phyloP scores from a whole-genome alignment of 257 asterid genomes.

The Gentiana dahurica region DNA sequence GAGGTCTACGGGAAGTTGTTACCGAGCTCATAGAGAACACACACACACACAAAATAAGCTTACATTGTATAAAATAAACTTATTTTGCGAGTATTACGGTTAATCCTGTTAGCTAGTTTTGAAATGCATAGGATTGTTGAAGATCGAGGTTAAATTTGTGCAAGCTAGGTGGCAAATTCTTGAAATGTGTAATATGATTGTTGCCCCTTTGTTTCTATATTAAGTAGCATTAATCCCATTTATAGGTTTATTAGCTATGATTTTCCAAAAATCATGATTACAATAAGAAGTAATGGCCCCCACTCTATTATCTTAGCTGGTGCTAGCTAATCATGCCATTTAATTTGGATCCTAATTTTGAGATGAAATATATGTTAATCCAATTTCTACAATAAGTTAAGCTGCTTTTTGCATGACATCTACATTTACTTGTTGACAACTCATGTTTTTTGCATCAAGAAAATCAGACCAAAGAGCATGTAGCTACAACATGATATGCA shows the following conservation, averaged over 20 bases:
- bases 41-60: too few relatives aligned
- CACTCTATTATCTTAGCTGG: slow-evolving; percentile 2
- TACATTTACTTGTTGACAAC: too few relatives aligned
- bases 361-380: not conserved
- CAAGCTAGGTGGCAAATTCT: slow-evolving; percentile 3
- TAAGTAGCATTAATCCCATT: not conserved
- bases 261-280: not conserved
- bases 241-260: not conserved
- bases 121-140: too few relatives aligned
- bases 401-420: not conserved
- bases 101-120: too few relatives aligned
- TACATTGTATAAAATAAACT: too few relatives aligned
- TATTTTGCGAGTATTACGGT: too few relatives aligned
- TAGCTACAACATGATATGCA: too few relatives aligned
- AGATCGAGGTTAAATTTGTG: too few relatives aligned
- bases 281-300: not conserved
- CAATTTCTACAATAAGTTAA: not conserved
- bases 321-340: not conserved
- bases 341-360: not conserved
- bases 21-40: too few relatives aligned
- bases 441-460: too few relatives aligned
- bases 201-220: not conserved
- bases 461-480: too few relatives aligned
- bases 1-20: too few relatives aligned
- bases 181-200: slow-evolving; percentile 4